These are phyloP conservation scores for Ricinus communis DNA, from an alignment of 345 rosid genomes.

Conservation along the genomic window DNA sequence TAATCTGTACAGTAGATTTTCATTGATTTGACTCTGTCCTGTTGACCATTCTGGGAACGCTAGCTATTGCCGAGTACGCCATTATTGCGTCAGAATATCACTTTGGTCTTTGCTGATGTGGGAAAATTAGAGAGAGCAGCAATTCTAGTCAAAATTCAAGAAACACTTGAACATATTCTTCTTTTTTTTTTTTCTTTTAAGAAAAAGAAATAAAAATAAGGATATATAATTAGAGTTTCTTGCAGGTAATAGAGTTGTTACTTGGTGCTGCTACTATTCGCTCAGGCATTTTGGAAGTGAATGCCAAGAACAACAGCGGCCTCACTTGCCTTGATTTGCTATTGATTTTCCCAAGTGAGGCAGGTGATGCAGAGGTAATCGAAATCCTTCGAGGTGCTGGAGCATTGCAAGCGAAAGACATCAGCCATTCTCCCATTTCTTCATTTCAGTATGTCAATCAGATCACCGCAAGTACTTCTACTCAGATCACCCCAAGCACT, in stretches of 20 bases:
- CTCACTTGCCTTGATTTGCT: slow-evolving; percentile 51
- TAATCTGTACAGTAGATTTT: background rate
- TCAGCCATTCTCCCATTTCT: slow-evolving; percentile 6
- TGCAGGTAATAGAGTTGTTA: slow-evolving; percentile 51
- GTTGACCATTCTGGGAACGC: background rate
- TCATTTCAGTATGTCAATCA: slow-evolving; percentile 13
- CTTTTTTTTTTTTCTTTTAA: too few species aligned
- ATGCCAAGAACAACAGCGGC: slow-evolving; percentile 40
- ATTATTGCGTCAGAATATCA: background rate
- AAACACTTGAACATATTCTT: too few species aligned
- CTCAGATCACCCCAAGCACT: background rate
- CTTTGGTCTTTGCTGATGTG: too few species aligned
- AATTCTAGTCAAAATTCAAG: too few species aligned
- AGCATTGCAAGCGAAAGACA: slow-evolving; percentile 35
- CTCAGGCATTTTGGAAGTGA: slow-evolving; percentile 46
- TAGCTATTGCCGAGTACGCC: background rate
- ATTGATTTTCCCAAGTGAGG: slow-evolving; percentile 54
- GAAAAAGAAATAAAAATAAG: too few species aligned
- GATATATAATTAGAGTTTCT: too few species aligned
- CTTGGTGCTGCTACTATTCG: slow-evolving; percentile 24
- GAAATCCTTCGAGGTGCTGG: slow-evolving; percentile 44
- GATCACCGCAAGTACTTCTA: background rate
- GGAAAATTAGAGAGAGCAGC: too few species aligned
- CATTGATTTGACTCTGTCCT: background rate
- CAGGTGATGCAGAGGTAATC: slow-evolving; percentile 50